Percentiles rank a stretch among this genome's conserved stretches.
phyloP scores from a whole-genome alignment of 108 stramenopile species.

The Skeletonema tropicum region DNA sequence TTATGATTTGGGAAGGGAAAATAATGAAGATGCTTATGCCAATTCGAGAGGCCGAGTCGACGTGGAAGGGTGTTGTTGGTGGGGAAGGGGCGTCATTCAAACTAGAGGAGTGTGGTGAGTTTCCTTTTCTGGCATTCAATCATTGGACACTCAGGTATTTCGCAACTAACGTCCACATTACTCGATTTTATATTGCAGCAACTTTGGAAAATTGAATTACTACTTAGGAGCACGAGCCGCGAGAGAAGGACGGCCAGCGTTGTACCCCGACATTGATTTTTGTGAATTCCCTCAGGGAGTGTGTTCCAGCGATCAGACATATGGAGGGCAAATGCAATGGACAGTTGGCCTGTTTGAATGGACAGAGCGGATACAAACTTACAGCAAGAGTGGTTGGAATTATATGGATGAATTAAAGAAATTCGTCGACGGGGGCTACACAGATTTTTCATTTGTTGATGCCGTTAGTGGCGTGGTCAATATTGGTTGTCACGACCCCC shows the following conservation, averaged over 20 bases:
- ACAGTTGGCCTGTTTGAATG: slow-evolving; percentile 55
- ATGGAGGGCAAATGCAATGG: slow-evolving; percentile 52
- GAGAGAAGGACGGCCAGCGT: slow-evolving; percentile 29
- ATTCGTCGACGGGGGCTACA: slow-evolving; percentile 40
- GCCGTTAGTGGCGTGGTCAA: slow-evolving; percentile 37
- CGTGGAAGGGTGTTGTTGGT: slow-evolving; percentile 53
- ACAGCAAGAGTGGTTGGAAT: slow-evolving; percentile 38
- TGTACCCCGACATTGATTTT: slow-evolving; percentile 48
- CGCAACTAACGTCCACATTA: not conserved
- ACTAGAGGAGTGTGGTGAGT: slow-evolving; percentile 40
- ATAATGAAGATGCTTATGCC: slow-evolving; percentile 44
- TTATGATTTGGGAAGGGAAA: slow-evolving; percentile 42
- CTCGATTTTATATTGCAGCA: slow-evolving; percentile 12
- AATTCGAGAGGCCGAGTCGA: slow-evolving; percentile 46
- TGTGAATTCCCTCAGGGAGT: slow-evolving; percentile 46
- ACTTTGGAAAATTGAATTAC: slow-evolving; percentile 54
- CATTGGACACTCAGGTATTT: not conserved
- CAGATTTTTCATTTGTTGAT: slow-evolving; percentile 45
- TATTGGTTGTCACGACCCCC: slow-evolving; percentile 45
- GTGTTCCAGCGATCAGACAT: slow-evolving; percentile 44
- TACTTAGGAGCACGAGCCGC: slow-evolving; percentile 37
- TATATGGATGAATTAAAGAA: slow-evolving; percentile 40
- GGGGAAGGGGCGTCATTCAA: slow-evolving; percentile 53
- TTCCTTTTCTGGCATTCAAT: not conserved
- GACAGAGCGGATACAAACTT: slow-evolving; percentile 49